Percentiles rank a stretch among this genome's conserved stretches.
phyloP scores from a whole-genome alignment of 768 basidiomycete genomes.

The Collybia nuda region DNA sequence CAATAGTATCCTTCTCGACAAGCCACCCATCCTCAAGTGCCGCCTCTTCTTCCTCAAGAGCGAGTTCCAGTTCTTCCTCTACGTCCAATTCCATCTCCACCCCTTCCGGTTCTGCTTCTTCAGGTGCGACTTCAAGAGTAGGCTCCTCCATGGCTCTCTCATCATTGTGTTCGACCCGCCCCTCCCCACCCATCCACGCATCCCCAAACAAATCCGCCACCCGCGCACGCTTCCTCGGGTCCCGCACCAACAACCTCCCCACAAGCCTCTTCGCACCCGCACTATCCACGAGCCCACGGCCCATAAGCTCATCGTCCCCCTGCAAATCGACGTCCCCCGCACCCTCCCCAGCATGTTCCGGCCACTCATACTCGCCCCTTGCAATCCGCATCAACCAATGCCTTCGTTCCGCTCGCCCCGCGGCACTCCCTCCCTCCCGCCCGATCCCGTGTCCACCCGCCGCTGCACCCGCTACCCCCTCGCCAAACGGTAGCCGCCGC shows the following conservation, averaged over 20 bases:
- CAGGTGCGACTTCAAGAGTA: constrained; percentile 3
- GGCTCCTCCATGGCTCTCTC: constrained; percentile 6
- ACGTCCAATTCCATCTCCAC: constrained; percentile 14
- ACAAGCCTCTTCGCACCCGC: constrained; percentile 56
- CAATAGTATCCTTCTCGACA: constrained; percentile 27
- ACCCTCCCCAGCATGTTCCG: constrained; percentile 24
- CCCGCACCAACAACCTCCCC: constrained; percentile 62
- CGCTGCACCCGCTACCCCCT: constrained; percentile 41
- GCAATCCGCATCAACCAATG: constrained; percentile 79
- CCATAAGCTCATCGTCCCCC: constrained; percentile 32
- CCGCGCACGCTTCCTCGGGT: constrained; percentile 62
- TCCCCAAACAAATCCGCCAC: constrained; percentile 66
- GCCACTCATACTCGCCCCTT: constrained; percentile 78
- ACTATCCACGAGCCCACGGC: constrained; percentile 35
- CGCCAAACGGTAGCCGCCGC: constrained; percentile 74
- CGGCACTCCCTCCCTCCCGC: constrained; percentile 24
- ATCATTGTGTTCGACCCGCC: constrained; percentile 14
- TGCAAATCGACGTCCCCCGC: constrained; percentile 1
- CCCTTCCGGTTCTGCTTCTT: constrained; percentile 11
- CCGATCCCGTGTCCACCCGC: constrained; percentile 42
- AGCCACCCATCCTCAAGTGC: constrained; percentile 23
- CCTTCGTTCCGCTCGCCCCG: constrained; percentile 38
- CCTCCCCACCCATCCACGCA: constrained; percentile 40
- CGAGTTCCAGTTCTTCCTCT: constrained; percentile 9
- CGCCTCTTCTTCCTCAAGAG: constrained; percentile 16